A percentile compares a stretch with the other conserved stretches of the same genome.
These are phyloP conservation scores for Sapria himalayana DNA, from an alignment of 345 rosid genomes.

Conservation along the genomic window DNA sequence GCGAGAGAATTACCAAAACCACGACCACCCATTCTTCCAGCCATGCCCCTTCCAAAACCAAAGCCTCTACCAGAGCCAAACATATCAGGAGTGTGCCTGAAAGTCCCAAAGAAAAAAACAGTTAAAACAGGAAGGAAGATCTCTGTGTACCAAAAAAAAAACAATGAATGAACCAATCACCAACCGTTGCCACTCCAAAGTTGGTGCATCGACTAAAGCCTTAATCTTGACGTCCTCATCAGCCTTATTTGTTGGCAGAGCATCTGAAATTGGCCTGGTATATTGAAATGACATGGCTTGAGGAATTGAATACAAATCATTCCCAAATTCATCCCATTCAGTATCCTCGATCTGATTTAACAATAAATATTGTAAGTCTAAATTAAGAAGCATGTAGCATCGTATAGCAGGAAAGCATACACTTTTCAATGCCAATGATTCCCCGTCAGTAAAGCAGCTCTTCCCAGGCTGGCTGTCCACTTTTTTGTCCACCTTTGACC, in stretches of 20 bases:
- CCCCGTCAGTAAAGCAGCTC: conserved; percentile 24
- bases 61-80: conserved; percentile 89
- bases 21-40: conserved; percentile 85
- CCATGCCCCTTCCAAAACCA: conserved; percentile 81
- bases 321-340: conserved; percentile 96
- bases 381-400: neutral
- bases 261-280: conserved; percentile 27
- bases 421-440: conserved; percentile 31
- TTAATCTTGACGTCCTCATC: conserved; percentile 92
- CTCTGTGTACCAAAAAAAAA: neutral
- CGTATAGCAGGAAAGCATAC: conserved; percentile 21
- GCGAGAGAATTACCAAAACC: conserved; percentile 58
- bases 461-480: conserved; percentile 25
- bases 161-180: conserved; percentile 5
- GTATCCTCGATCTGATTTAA: conserved; percentile 41
- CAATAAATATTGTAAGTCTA: conserved; percentile 4
- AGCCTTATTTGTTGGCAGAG: conserved; percentile 41
- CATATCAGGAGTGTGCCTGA: conserved; percentile 19
- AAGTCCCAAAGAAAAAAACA: neutral
- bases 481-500: conserved; percentile 42
- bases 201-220: conserved; percentile 82
- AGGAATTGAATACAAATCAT: conserved; percentile 78
- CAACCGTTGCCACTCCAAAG: conserved; percentile 96
- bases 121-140: no score
- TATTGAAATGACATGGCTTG: conserved; percentile 34